phyloP scores from a whole-genome alignment of 1,284 basidiomycete species.

The Malassezia sympodialis region DNA sequence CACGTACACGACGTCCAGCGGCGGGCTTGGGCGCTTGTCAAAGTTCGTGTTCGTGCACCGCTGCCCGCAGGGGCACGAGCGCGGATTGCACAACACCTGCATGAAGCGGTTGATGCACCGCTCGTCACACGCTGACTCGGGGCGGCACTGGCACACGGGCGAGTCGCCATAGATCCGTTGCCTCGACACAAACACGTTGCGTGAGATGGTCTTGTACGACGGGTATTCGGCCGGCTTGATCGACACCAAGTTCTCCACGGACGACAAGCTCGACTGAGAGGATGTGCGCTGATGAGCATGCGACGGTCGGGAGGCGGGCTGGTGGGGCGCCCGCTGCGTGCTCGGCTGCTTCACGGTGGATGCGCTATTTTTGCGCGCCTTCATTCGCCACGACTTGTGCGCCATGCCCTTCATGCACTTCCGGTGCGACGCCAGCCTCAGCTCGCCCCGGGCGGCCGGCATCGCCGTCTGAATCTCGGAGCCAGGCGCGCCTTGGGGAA shows the following conservation, averaged over 20 bases:
- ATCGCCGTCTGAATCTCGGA: slow-evolving; percentile 20
- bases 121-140: slow-evolving; percentile 24
- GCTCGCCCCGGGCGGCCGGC: slow-evolving; percentile 23
- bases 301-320: too few species aligned
- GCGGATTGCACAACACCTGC: slow-evolving; percentile 35
- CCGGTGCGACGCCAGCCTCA: slow-evolving; percentile 19
- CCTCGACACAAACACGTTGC: slow-evolving; percentile 31
- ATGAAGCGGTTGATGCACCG: slow-evolving; percentile 40
- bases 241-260: too few species aligned
- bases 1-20: slow-evolving; percentile 24
- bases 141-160: slow-evolving; percentile 32
- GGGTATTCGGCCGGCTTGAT: background rate
- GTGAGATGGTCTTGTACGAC: slow-evolving; percentile 28
- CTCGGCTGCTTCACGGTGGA: too few species aligned
- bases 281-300: too few species aligned
- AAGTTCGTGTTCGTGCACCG: slow-evolving; percentile 38
- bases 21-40: slow-evolving; percentile 26
- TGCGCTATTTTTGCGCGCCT: too few species aligned
- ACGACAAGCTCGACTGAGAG: too few species aligned
- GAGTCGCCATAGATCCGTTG: slow-evolving; percentile 31
- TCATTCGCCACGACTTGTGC: too few species aligned
- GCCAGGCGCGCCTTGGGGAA: background rate
- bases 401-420: background rate
- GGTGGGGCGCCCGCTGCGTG: too few species aligned
- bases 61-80: slow-evolving; percentile 32